Percentiles rank a stretch among this genome's conserved stretches.
phyloP scores from a whole-genome alignment of 2,329 filamentous ascomycete genomes.

The Didymella keratinophila region DNA sequence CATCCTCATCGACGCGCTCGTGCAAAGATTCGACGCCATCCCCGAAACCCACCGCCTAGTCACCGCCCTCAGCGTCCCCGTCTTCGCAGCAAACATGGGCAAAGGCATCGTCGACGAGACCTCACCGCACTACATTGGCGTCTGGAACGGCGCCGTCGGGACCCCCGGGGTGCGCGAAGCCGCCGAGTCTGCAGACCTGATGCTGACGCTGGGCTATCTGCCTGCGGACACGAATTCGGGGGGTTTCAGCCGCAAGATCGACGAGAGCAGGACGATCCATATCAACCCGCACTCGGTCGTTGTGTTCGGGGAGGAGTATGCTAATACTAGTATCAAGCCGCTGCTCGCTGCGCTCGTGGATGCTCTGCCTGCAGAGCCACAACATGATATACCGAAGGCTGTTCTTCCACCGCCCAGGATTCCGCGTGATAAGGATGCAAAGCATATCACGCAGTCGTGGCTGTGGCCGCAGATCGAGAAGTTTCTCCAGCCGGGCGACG shows the following conservation, averaged over 20 bases:
- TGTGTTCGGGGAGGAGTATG: constrained; percentile 45
- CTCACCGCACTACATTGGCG: constrained; percentile 50
- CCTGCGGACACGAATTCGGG: constrained; percentile 55
- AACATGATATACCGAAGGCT: constrained; percentile 37
- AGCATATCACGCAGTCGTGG: constrained; percentile 54
- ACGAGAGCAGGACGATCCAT: constrained; percentile 41
- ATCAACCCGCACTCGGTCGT: constrained; percentile 51
- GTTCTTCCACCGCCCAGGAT: constrained; percentile 36
- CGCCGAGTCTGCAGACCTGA: constrained; percentile 48
- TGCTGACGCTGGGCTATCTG: constrained; percentile 52
- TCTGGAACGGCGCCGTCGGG: constrained; percentile 53
- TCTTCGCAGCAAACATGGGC: constrained; percentile 53
- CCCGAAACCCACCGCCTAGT: constrained; percentile 47
- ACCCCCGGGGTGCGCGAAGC: constrained; percentile 49
- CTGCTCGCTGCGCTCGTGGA: constrained; percentile 43
- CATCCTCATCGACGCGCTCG: constrained; percentile 52
- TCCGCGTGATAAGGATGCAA: constrained; percentile 45
- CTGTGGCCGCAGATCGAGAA: constrained; percentile 53
- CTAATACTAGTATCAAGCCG: constrained; percentile 49
- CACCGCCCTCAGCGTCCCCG: constrained; percentile 47
- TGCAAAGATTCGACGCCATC: constrained; percentile 50
- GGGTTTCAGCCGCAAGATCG: constrained; percentile 50
- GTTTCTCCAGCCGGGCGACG: constrained; percentile 50
- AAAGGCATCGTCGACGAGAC: constrained; percentile 55
- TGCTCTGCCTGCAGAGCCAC: constrained; percentile 31